Conservation (phyloP, 345 rosid species). For the Lenwebbia sp. region DNA sequence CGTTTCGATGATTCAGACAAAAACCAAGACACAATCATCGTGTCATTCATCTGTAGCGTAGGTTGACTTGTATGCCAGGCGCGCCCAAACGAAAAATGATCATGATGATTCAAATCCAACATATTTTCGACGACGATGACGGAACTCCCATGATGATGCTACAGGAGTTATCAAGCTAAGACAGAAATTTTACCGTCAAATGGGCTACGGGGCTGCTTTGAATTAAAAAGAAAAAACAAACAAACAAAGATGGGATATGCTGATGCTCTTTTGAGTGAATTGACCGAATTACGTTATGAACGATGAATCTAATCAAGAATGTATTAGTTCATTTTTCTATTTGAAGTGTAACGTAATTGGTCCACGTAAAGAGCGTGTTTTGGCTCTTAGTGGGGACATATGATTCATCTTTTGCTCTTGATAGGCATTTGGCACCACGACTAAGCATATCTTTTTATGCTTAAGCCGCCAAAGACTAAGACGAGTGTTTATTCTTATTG, state of each 20-base stretch:
- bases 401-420: neutral
- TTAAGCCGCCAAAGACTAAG: neutral
- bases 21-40: neutral
- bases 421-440: neutral
- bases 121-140: neutral
- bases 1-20: neutral
- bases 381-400: neutral
- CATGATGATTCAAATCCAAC: too few species aligned
- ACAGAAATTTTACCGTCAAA: neutral
- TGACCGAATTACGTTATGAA: neutral
- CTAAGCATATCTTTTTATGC: neutral
- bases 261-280: neutral
- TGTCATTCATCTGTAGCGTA: neutral
- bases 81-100: neutral
- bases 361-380: neutral
- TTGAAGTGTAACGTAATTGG: neutral
- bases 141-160: neutral
- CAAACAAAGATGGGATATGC: neutral
- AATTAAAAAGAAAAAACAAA: rapidly evolving
- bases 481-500: neutral
- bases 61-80: neutral
- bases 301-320: neutral
- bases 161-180: neutral
- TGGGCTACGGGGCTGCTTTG: neutral
- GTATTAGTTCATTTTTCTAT: neutral